These are phyloP conservation scores for Cercospora nicotianae DNA, from an alignment of 2,329 filamentous ascomycete species.

Conservation along the genomic window DNA sequence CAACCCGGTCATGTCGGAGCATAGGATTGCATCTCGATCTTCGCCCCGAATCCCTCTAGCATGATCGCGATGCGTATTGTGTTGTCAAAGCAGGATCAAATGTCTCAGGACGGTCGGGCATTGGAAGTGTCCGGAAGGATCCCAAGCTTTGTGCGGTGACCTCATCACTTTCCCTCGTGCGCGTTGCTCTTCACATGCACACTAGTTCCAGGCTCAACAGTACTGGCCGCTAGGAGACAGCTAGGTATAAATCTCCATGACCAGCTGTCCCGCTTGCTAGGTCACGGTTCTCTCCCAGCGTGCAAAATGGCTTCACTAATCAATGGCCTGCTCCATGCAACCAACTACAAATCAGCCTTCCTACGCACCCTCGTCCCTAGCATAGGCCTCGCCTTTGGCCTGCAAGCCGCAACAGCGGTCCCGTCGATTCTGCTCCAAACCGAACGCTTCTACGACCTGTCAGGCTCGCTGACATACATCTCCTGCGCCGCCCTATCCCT, in stretches of 20 bases:
- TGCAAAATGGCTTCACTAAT: conserved; percentile 40
- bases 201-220: background rate
- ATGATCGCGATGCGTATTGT: conserved; percentile 2
- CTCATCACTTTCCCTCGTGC: conserved; percentile 14
- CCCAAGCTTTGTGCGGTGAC: conserved; percentile 14
- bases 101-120: conserved; percentile 1
- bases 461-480: conserved; percentile 66
- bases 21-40: background rate
- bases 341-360: conserved; percentile 62
- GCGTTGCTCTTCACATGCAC: background rate
- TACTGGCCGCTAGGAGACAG: background rate
- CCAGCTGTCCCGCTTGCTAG: background rate
- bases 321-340: conserved; percentile 57
- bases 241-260: background rate
- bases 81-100: background rate
- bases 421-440: conserved; percentile 62
- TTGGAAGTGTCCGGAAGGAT: conserved; percentile 2
- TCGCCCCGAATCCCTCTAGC: background rate
- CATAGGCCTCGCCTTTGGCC: conserved; percentile 61
- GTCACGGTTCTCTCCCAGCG: background rate
- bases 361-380: conserved; percentile 63
- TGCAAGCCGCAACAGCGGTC: conserved; percentile 62
- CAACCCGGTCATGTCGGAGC: background rate
- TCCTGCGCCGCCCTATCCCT: conserved; percentile 63
- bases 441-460: conserved; percentile 69